Base-by-base conservation (phyloP, 139 green algal species). In the Picochlorum sp. region DNA sequence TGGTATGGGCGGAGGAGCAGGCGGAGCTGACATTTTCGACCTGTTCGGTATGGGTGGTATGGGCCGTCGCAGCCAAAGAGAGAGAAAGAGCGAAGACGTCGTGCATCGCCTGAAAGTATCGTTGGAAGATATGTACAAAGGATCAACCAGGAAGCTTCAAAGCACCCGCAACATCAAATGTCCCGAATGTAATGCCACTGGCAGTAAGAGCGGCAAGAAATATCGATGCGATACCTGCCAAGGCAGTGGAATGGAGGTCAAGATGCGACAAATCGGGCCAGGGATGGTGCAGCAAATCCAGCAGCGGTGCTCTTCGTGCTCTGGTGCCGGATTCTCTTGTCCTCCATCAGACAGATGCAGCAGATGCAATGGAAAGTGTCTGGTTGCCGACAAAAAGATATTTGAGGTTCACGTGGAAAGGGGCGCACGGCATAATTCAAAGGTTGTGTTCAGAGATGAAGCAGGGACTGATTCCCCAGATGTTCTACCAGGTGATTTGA, bases 231-330 rank as follows among this genome's bases (percentile, higher is more conserved):
- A 75, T 66, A 71, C 76, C 2, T 99, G 94, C 84, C 76, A 90
- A 50, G 94, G 94, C 34, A 82, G 66, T 14, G 94, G 94, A 44
- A 82, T 95, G 37, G 81, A 96, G 65, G 80, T 96, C 5, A 83
- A 89, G 51, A 85, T 98, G 51, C 79, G 92, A 28, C 87, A 91
- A 3, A 62, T 99, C 23, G 94, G 92, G 0, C 94, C 94, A 24
- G 95, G 93, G 60, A 99, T 99, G 94, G 88, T 99, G 79, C 92
- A 97, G 83, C 94, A 99, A 77, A 95, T 98, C 72, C 94, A 98
- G 83, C 70, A 83, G 21, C 80, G 83, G 8, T 99, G 94, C 82
- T 63, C 28, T 8, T 75, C 69, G 28, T 99, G 94, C 78, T 56
- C 41, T 15, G 89, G 91, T 63, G 84, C 55, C 16, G 94, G 94